phyloP scores from a whole-genome alignment of 805 yeast species.

The Kluyveromyces wickerhamii region DNA sequence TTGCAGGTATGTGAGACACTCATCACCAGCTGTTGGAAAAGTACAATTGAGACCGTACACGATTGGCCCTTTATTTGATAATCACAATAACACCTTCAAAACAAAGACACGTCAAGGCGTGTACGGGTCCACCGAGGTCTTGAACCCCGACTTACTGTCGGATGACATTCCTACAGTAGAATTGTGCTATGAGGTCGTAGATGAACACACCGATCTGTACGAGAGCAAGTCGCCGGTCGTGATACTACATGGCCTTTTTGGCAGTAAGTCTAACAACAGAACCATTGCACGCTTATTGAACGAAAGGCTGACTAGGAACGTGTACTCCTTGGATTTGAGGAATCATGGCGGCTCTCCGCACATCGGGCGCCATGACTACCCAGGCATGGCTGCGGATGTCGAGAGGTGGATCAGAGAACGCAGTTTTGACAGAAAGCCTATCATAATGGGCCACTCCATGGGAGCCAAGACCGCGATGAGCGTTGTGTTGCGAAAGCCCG shows the following conservation, averaged over 20 bases:
- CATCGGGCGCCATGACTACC: constrained; percentile 60
- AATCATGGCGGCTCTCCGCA: constrained; percentile 95
- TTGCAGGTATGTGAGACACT: too few species aligned
- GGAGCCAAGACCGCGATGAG: constrained; percentile 96
- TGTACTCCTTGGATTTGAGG: constrained; percentile 68
- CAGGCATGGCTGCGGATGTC: constrained; percentile 80
- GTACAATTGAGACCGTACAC: constrained; percentile 9
- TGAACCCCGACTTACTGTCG: constrained; percentile 22
- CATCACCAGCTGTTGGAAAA: too few species aligned
- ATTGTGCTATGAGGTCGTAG: constrained; percentile 45
- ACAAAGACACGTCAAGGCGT: constrained; percentile 20
- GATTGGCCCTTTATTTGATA: constrained; percentile 19
- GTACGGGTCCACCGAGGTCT: constrained; percentile 21
- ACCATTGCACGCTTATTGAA: constrained; percentile 61
- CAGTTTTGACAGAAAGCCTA: constrained; percentile 37
- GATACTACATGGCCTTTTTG: constrained; percentile 84
- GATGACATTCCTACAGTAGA: constrained; percentile 44
- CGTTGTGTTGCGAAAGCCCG: constrained; percentile 59
- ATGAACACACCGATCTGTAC: constrained; percentile 22
- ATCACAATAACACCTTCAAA: constrained; percentile 21
- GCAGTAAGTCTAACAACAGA: constrained; percentile 72
- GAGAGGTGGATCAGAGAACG: constrained; percentile 53
- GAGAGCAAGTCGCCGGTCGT: constrained; percentile 50
- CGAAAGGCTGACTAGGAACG: constrained; percentile 42
- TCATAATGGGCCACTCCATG: constrained; percentile 78